Conservation (phyloP, 345 rosid species). For the Murraya koenigii region DNA sequence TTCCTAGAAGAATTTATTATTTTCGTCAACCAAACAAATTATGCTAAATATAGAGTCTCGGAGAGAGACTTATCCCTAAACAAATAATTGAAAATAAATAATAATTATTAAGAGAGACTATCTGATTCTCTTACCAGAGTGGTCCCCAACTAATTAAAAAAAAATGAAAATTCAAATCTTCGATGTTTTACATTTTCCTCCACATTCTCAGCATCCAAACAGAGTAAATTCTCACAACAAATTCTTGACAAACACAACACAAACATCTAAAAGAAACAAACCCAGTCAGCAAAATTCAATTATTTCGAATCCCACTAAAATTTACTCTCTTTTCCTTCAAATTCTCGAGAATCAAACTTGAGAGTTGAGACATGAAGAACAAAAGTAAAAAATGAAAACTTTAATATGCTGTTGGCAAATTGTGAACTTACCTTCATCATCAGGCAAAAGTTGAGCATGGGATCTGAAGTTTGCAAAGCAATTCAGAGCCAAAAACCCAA, state of each 20-base stretch:
- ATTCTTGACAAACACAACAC: not conserved
- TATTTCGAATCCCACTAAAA: not conserved
- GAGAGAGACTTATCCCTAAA: not conserved
- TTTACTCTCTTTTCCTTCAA: not conserved
- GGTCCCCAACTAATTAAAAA: not conserved
- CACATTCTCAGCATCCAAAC: slow-evolving; percentile 2
- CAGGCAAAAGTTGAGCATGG: slow-evolving; percentile 51
- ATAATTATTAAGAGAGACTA: not conserved
- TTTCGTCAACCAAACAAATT: not conserved
- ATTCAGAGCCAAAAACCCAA: slow-evolving; percentile 23
- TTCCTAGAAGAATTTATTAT: not conserved
- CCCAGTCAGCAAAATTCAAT: not conserved
- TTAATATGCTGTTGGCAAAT: not conserved
- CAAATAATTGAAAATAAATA: not conserved
- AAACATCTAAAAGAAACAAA: not conserved
- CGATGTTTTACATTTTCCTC: not conserved
- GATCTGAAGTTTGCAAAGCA: slow-evolving; percentile 32
- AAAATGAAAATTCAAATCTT: not conserved
- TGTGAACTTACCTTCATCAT: slow-evolving; percentile 47
- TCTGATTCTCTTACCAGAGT: not conserved
- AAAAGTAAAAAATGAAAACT: not conserved
- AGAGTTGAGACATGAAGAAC: not conserved
- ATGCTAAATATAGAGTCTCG: not conserved
- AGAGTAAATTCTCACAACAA: not conserved
- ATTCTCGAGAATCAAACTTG: slow-evolving; percentile 1